These are phyloP conservation scores for Verbena officinalis DNA, from an alignment of 257 asterid species.

Conservation along the genomic window DNA sequence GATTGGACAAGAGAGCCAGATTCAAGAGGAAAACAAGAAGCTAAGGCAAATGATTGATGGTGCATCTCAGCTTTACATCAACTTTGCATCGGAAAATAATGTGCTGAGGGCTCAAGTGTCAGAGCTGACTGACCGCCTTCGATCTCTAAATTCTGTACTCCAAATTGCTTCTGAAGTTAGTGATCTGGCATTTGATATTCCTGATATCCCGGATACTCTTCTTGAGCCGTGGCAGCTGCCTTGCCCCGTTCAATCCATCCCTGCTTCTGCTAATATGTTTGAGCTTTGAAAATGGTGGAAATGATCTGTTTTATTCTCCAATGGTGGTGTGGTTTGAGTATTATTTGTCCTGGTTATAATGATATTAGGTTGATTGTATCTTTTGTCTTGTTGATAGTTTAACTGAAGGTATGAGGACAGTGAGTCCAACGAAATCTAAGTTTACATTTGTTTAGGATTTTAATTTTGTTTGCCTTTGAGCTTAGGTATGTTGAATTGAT, in stretches of 20 bases:
- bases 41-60: slow-evolving; percentile 50
- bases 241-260: slow-evolving; percentile 61
- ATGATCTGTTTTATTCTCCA: not conserved
- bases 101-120: slow-evolving; percentile 75
- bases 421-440: not conserved
- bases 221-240: slow-evolving; percentile 93
- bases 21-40: slow-evolving; percentile 53
- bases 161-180: slow-evolving; percentile 67
- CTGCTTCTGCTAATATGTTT: slow-evolving; percentile 59
- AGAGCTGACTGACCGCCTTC: slow-evolving; percentile 74
- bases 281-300: slow-evolving; percentile 39
- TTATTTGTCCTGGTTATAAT: not conserved
- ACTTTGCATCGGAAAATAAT: slow-evolving; percentile 56
- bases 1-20: slow-evolving; percentile 42
- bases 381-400: slow-evolving; percentile 1
- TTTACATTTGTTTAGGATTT: slow-evolving; percentile 3
- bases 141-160: slow-evolving; percentile 63
- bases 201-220: slow-evolving; percentile 61
- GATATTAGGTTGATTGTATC: slow-evolving; percentile 13
- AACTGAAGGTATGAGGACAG: slow-evolving; percentile 9
- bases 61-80: slow-evolving; percentile 45
- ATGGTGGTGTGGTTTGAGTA: not conserved
- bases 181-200: slow-evolving; percentile 67
- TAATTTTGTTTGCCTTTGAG: slow-evolving; percentile 5
- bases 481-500: slow-evolving; percentile 2